Evolutionary conservation across 495 filamentous ascomycete species (phyloP).

Genomic region (Penicillium diatomitis): DNA sequence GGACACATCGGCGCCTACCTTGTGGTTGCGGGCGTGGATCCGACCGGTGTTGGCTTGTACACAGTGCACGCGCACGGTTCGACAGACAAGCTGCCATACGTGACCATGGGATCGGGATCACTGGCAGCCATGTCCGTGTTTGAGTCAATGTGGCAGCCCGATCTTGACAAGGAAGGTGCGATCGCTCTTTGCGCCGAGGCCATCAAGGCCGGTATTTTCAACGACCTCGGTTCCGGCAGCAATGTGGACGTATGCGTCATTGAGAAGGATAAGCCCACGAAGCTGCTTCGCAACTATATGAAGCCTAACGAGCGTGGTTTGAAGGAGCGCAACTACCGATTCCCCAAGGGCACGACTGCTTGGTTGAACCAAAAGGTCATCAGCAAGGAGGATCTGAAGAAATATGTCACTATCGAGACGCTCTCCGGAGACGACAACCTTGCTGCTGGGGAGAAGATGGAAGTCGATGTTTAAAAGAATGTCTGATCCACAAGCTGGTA

Average conservation of each 20-base stretch:
- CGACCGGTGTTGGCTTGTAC: constrained; percentile 91
- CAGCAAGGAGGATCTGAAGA: constrained; percentile 83
- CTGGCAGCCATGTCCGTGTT: constrained; percentile 98
- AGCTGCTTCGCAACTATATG: constrained; percentile 81
- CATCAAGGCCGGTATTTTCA: constrained; percentile 97
- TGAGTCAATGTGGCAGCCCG: constrained; percentile 86
- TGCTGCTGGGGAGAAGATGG: constrained; percentile 78
- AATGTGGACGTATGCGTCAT: constrained; percentile 98
- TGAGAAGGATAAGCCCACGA: constrained; percentile 78
- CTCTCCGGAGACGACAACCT: constrained; percentile 50
- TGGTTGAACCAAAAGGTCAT: constrained; percentile 91
- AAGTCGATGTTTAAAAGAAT: constrained; percentile 63
- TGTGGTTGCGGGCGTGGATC: constrained; percentile 94
- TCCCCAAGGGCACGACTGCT: constrained; percentile 81
- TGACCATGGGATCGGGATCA: constrained; percentile 96
- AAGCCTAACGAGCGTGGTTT: constrained; percentile 83
- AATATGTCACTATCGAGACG: constrained; percentile 89
- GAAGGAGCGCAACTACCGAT: constrained; percentile 90
- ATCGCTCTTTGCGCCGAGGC: constrained; percentile 76
- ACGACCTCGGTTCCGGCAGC: constrained; percentile 92
- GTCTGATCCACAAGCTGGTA: not conserved
- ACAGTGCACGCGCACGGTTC: constrained; percentile 98
- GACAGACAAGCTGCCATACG: constrained; percentile 98
- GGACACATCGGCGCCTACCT: constrained; percentile 98
- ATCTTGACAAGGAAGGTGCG: constrained; percentile 70